These are phyloP conservation scores for Trypanosoma mega DNA, from an alignment of 208 protist genomes.

Conservation along the genomic window DNA sequence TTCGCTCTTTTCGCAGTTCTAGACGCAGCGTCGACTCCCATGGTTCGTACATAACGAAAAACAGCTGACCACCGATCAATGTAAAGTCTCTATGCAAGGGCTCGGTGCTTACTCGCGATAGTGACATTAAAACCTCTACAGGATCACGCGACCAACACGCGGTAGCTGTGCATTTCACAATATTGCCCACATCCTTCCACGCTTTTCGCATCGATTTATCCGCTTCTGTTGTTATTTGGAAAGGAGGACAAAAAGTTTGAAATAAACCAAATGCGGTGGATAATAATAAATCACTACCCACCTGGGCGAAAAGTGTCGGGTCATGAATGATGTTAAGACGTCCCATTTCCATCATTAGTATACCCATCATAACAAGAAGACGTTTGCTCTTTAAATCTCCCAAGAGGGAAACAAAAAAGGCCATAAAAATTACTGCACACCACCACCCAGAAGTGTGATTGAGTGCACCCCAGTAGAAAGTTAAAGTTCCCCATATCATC, in stretches of 20 bases:
- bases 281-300: conserved; percentile 47
- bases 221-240: conserved; percentile 32
- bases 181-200: conserved; percentile 29
- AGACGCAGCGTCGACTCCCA: conserved; percentile 59
- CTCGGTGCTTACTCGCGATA: conserved; percentile 31
- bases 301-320: conserved; percentile 26
- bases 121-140: conserved; percentile 36
- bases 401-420: conserved; percentile 34
- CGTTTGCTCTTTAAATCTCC: conserved; percentile 56
- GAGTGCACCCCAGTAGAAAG: conserved; percentile 38
- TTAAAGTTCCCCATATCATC: conserved; percentile 44
- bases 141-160: conserved; percentile 58
- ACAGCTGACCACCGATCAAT: conserved; percentile 28
- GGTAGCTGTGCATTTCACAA: conserved; percentile 30
- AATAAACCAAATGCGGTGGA: conserved; percentile 33
- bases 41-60: conserved; percentile 53
- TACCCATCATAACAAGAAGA: conserved; percentile 44
- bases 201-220: conserved; percentile 33
- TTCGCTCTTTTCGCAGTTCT: conserved; percentile 51
- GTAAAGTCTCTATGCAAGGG: conserved; percentile 34
- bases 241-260: conserved; percentile 39
- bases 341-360: conserved; percentile 66
- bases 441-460: conserved; percentile 80
- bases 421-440: conserved; percentile 47
- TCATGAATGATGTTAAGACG: conserved; percentile 30